Evolutionary conservation across 2,329 filamentous ascomycete species (phyloP), one percentile per base, ranked within the genome.

Genomic region (Calonectria hongkongensis): DNA sequence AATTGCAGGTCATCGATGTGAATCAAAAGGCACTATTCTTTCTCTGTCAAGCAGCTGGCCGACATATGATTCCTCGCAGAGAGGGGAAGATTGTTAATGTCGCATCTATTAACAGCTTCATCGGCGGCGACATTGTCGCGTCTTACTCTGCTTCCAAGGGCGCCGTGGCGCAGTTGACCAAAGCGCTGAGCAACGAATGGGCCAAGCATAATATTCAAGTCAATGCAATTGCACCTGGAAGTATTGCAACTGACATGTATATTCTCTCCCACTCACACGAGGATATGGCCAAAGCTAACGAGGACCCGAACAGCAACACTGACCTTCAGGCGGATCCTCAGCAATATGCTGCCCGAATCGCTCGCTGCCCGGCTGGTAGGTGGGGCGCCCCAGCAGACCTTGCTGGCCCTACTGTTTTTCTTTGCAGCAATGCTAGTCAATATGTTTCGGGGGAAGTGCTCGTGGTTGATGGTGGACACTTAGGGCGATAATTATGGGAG

Each of bases 201-300:
- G 69, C 72, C 27, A 67, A 66, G 33, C 6, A 72, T 28, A 70
- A 70, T 21, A 70, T 72, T 9, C 66, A 74, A 28, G 72, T 74
- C 8, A 72, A 74, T 30, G 72, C 72, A 15, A 72, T 74, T 58
- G 70, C 72, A 2, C 70, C 72, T 39, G 70, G 72, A 3, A 67
- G 50, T 1, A 66, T 73, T 15, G 58, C 45, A 10, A 71, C 68
- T 4, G 72, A 69, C 25, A 71, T 73, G 72, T 73, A 39, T 43
- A 58, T 16, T 27, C 18, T 33, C 27, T 16, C 43, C 4, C 18
- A 25, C 43, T 5, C 30, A 2, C 21, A 25, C 1, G 9, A 30
- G 15, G 30, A 25, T 18, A 25, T 12, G 45, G 18, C 2, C 2
- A 13, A 12, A 39, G 28, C 63, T 71, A 21, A 68, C 39, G 10